Evolutionary conservation across 805 yeast genomes (phyloP), one percentile per base, ranked within the genome.

Genomic region (Candida stauntonica): DNA sequence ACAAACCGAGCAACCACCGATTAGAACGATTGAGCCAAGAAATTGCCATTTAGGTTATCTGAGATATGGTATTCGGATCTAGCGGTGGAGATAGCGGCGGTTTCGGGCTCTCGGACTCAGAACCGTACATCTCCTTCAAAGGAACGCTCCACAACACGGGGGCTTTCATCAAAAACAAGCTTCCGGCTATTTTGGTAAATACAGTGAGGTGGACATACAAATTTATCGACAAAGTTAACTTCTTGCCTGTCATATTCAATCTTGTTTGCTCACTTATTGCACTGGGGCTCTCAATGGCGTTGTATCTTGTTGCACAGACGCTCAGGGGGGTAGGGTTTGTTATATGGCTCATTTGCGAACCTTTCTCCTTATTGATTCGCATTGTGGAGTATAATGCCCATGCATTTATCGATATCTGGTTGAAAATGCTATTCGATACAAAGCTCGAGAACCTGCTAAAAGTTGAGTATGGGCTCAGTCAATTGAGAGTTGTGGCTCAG

Each of bases 371-470:
- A 4, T n/a, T 44, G 7, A 39, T 50, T 7, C 38, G 33, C 12
- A 44, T 53, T 26, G 29, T 53, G 13, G 55, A 51, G 28, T 53
- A 48, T 28, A 53, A 51, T 31, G 38, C 43, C 4, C 41, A 40
- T 14, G 39, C 38, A 15, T 41, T 53, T 32, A 28, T 50, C 5
- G 38, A 53, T 24, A 31, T 53, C 4, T 44, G 53, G 43, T 40
- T 53, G 4, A 17, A 20, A 2, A 19, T 50, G 5, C 21, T 53
- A 1, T 51, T 53, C 20, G 39, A 42, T 19, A 50, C 52, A 0
- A 35, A 31, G 24, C 17, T 53, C 11, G 52, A 48, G 18, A 21
- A 44, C 5, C 30, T 53, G 0, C 20, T 51, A 13, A 41, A 31
- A 0, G 13, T 39, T 2, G 50, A 51, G 26, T 45, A 48, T 33